Conservation (phyloP, 139 green algal genomes). For the Volvox africanus region DNA sequence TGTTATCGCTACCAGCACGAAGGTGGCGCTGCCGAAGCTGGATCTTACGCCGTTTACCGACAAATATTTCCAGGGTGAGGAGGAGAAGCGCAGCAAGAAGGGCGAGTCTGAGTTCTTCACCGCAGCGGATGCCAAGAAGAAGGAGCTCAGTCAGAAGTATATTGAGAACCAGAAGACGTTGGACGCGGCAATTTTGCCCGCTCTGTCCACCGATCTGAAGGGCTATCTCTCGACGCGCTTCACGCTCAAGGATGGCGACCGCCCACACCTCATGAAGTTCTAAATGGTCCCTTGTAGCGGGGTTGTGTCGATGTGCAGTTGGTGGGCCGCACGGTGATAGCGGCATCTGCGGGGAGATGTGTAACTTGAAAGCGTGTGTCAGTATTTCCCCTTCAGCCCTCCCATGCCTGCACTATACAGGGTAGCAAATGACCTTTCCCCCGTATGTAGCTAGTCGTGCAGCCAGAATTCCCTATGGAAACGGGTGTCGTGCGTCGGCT, state of each 20-base stretch:
- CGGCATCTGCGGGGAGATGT: slow-evolving; percentile 29
- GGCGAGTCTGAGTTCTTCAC: slow-evolving; percentile 80
- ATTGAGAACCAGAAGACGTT: slow-evolving; percentile 95
- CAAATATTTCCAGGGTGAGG: slow-evolving; percentile 91
- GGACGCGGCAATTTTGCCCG: slow-evolving; percentile 77
- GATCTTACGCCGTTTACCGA: slow-evolving; percentile 92
- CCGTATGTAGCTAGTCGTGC: too few species aligned
- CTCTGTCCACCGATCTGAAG: slow-evolving; percentile 87
- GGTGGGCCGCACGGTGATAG: not conserved
- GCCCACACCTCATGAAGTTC: slow-evolving; percentile 99
- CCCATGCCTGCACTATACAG: too few species aligned
- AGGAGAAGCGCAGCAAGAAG: slow-evolving; percentile 88
- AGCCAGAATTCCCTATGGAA: too few species aligned
- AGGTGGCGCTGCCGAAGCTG: slow-evolving; percentile 81
- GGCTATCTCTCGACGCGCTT: slow-evolving; percentile 94
- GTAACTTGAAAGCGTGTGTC: slow-evolving; percentile 8
- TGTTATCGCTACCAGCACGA: slow-evolving; percentile 97
- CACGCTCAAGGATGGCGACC: slow-evolving; percentile 89
- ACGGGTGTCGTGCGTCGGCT: too few species aligned
- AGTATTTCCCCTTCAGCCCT: not conserved
- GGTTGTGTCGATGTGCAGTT: not conserved
- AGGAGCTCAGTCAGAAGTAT: slow-evolving; percentile 86
- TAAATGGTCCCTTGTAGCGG: slow-evolving; percentile 65
- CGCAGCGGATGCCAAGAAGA: slow-evolving; percentile 78
- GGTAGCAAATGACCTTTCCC: too few species aligned